Base-by-base conservation (phyloP, 371 early-diverging fungal species). In the Mortierella sp. region DNA sequence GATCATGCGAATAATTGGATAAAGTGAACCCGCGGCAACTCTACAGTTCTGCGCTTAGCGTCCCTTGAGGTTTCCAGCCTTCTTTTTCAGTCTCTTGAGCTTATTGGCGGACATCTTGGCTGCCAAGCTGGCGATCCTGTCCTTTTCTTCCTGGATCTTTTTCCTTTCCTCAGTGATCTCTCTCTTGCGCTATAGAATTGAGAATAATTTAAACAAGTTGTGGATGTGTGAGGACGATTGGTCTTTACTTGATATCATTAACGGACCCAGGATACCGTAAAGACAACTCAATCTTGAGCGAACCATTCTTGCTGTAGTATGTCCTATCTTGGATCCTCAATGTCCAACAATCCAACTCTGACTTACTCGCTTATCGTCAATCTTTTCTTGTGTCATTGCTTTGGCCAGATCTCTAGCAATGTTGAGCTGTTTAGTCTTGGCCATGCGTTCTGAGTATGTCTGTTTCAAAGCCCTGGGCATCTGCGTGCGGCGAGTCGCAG, bases 121-220 rank as follows among this genome's bases (percentile, higher is more conserved):
- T 43, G 89, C 88, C 65, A 90, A 70, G 62, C 75, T 84, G 45
- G 89, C 91, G 66, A 86, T 81, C 59, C 91, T 84, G 68, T 88
- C 91, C 77, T 91, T 88, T 61, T 91, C 91, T 76, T 89, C 91
- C 78, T 86, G 83, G 52, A 90, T 86, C 84, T 86, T 87, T 62
- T 85, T 88, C 68, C 91, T 88, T 66, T 91, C 91, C 75, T 87
- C 78, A 18, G 87, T 91, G 60, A 88, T 88, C 51, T 87, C 87
- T 60, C 87, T 83, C 77, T 89, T 89, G 72, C 88, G 85, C 91
- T 91, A 83, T 35, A 49, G 11, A 61, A 16, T 52, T 20, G 54
- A 64, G 3, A 30, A 49, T 26, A 37, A 43, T 35, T 37, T 20
- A 61, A 37, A n/a, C 20, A 18, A 16, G 9, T 28, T 30, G 32